These are phyloP conservation scores for Grosmannia serpens DNA, from an alignment of 2,329 filamentous ascomycete species.

Conservation along the genomic window DNA sequence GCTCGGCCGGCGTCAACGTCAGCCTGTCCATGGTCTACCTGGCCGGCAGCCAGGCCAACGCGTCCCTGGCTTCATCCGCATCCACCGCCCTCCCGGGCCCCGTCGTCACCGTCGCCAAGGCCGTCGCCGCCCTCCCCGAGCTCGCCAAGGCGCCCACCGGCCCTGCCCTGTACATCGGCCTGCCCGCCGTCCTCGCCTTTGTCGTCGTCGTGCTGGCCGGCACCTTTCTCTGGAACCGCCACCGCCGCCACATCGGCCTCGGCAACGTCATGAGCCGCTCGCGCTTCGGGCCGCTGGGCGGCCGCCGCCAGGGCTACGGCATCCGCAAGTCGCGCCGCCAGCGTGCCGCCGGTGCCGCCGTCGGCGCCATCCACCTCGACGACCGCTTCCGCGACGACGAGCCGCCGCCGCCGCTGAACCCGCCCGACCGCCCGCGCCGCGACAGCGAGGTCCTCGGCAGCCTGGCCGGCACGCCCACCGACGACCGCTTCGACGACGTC, in stretches of 20 bases:
- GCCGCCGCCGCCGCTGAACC: constrained; percentile 11
- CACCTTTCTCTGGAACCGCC: constrained; percentile 44
- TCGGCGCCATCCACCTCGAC: constrained; percentile 34
- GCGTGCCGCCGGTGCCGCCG: constrained; percentile 20
- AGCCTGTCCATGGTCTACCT: constrained; percentile 32
- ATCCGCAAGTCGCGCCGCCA: constrained; percentile 20
- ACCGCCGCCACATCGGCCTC: constrained; percentile 36
- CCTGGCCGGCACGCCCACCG: constrained; percentile 34
- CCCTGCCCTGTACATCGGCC: constrained; percentile 37
- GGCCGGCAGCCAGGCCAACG: background rate
- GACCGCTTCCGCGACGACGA: constrained; percentile 21
- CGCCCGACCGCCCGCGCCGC: constrained; percentile 18
- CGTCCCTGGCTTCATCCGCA: constrained; percentile 4
- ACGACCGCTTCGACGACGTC: constrained; percentile 26
- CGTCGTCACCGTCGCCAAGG: constrained; percentile 27
- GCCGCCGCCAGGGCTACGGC: constrained; percentile 29
- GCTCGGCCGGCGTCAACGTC: constrained; percentile 29
- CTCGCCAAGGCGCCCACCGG: constrained; percentile 22
- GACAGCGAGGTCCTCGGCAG: constrained; percentile 40
- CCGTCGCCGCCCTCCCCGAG: constrained; percentile 21
- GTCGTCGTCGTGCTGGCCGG: constrained; percentile 38
- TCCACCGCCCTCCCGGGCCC: constrained; percentile 24
- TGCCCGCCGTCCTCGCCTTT: constrained; percentile 38
- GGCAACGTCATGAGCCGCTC: constrained; percentile 39
- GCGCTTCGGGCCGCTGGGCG: constrained; percentile 5